Evolutionary conservation across 2,329 filamentous ascomycete species (phyloP).

Genomic region (Calonectria leucothoes): DNA sequence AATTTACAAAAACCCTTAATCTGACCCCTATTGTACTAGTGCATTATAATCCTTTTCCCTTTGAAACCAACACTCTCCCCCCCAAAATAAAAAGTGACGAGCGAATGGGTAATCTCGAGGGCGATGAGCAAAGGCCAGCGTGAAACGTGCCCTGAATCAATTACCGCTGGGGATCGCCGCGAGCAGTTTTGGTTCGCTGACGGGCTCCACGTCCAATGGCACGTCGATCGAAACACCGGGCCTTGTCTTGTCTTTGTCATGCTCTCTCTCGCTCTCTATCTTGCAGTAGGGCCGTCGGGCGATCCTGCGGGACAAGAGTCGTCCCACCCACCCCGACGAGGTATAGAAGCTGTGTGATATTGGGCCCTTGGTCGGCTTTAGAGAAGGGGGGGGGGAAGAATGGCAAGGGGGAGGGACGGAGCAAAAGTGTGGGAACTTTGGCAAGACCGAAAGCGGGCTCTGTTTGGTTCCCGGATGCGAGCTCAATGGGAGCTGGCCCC

Average conservation of each 20-base stretch:
- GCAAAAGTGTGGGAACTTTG: not conserved
- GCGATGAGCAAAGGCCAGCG: not conserved
- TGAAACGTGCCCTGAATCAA: slow-evolving; percentile 34
- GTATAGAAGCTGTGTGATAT: slow-evolving; percentile 1
- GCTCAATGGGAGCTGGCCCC: not conserved
- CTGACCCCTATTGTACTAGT: no score
- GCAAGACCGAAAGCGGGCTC: not conserved
- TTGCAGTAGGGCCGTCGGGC: slow-evolving; percentile 29
- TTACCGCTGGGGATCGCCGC: slow-evolving; percentile 27
- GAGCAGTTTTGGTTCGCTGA: slow-evolving; percentile 38
- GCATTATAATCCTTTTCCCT: no score
- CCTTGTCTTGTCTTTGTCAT: slow-evolving; percentile 17
- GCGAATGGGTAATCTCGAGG: not conserved
- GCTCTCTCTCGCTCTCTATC: slow-evolving; percentile 20
- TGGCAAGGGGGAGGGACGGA: not conserved
- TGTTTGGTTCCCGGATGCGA: not conserved
- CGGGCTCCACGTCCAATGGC: slow-evolving; percentile 27
- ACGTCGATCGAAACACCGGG: slow-evolving; percentile 37
- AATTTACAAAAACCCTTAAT: no score
- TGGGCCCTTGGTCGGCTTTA: not conserved
- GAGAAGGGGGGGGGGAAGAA: not conserved
- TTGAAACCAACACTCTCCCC: no score
- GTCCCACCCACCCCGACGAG: slow-evolving; percentile 26
- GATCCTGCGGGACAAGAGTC: slow-evolving; percentile 34
- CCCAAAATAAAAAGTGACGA: not conserved